A percentile compares a stretch with the other conserved stretches of the same genome.
Evolutionary conservation across 441 rosid genomes (phyloP).

Genomic region (Gossypium lobatum): DNA sequence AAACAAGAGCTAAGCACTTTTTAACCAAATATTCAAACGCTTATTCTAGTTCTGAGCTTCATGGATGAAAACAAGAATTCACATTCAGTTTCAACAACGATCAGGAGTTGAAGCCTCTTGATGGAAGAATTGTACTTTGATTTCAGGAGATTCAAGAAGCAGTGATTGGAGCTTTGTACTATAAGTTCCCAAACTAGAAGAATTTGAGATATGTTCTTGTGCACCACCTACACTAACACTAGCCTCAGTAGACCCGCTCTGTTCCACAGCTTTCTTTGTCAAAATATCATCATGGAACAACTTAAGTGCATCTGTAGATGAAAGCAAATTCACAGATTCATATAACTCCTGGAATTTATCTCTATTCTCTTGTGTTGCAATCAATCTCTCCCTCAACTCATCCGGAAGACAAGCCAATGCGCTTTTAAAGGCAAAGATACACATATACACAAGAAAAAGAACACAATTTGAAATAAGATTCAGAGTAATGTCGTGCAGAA

Average conservation of each 20-base stretch:
- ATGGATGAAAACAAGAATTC: background rate
- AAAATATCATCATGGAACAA: slow-evolving; percentile 34
- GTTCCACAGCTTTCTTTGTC: slow-evolving; percentile 25
- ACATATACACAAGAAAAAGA: background rate
- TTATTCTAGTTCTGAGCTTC: background rate
- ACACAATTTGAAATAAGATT: background rate
- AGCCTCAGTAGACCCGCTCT: slow-evolving; percentile 23
- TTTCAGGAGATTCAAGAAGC: slow-evolving; percentile 41
- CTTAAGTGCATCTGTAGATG: slow-evolving; percentile 52
- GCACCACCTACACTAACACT: slow-evolving; percentile 12
- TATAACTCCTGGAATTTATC: slow-evolving; percentile 35
- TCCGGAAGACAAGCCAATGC: slow-evolving; percentile 56
- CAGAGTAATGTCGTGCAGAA: background rate
- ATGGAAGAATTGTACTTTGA: slow-evolving; percentile 18
- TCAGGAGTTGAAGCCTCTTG: background rate
- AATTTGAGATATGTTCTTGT: slow-evolving; percentile 13
- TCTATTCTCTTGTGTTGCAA: slow-evolving; percentile 42
- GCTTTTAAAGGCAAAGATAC: slow-evolving; percentile 27
- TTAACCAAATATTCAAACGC: background rate
- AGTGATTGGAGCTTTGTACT: slow-evolving; percentile 46
- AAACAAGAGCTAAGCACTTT: background rate
- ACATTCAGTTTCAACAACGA: background rate
- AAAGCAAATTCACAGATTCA: slow-evolving; percentile 38
- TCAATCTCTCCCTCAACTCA: slow-evolving; percentile 41
- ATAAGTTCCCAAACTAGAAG: slow-evolving; percentile 30